Conservation (phyloP, 2,329 filamentous ascomycete genomes). For the Arthrobotrys sinensis region DNA sequence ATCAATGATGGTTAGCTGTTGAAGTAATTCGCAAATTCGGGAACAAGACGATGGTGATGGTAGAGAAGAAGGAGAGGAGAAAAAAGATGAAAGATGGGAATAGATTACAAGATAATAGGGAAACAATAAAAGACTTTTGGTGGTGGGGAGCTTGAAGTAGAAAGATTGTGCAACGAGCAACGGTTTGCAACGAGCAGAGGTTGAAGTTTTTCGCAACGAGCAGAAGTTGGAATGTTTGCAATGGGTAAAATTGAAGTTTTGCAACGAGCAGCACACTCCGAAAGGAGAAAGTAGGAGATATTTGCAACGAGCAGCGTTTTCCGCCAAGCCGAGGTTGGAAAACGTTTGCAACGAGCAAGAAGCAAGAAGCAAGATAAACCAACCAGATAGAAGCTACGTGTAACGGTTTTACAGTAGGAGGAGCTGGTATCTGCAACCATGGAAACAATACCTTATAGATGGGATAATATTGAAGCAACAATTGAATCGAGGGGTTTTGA, state of each 20-base stretch:
- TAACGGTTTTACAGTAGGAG: not conserved
- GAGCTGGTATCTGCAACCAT: not conserved
- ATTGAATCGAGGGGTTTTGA: not conserved
- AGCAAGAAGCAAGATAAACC: not conserved
- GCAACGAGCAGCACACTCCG: not conserved
- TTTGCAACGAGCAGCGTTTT: not conserved
- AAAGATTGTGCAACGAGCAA: not conserved
- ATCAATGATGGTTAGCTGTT: not conserved
- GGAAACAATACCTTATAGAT: not conserved
- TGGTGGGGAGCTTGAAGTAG: not conserved
- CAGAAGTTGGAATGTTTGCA: not conserved
- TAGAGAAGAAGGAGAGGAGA: not conserved
- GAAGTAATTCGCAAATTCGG: not conserved
- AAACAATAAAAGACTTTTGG: not conserved
- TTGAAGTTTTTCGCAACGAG: not conserved
- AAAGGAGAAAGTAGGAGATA: not conserved
- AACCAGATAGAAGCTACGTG: not conserved
- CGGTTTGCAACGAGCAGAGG: not conserved
- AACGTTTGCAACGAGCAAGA: conserved; percentile 1
- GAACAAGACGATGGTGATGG: not conserved
- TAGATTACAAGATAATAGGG: too few species aligned
- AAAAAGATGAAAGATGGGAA: not conserved
- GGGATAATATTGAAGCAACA: not conserved
- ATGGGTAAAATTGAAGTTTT: not conserved
- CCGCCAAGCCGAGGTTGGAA: not conserved